Evolutionary conservation across 495 filamentous ascomycete genomes (phyloP).

Genomic region (Extremus antarcticus): DNA sequence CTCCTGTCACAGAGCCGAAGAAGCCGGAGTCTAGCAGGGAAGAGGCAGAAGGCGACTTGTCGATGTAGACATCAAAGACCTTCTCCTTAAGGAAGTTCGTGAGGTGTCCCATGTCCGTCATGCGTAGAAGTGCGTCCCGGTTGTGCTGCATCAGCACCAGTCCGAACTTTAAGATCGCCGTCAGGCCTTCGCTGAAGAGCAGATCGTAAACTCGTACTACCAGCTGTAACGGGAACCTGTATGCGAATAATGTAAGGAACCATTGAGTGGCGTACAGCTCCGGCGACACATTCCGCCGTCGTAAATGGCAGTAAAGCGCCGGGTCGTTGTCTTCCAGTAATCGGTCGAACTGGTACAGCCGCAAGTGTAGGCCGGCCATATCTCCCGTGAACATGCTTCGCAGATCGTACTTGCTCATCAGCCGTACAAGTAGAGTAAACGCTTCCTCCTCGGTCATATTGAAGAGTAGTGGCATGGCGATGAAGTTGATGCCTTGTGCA

Average conservation of each 20-base stretch:
- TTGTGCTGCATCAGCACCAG: conserved; percentile 95
- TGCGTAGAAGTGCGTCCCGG: conserved; percentile 58
- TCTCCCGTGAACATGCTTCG: conserved; percentile 90
- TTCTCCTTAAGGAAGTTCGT: conserved; percentile 87
- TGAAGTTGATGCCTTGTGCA: conserved; percentile 98
- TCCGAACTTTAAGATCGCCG: conserved; percentile 84
- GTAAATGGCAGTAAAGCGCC: conserved; percentile 87
- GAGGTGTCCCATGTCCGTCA: conserved; percentile 81
- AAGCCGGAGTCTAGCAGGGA: conserved; percentile 93
- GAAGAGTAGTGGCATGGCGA: conserved; percentile 93
- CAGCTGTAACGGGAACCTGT: conserved; percentile 92
- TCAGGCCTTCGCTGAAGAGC: conserved; percentile 87
- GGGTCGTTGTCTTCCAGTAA: conserved; percentile 91
- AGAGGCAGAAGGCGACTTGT: conserved; percentile 73
- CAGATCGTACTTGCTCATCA: conserved; percentile 95
- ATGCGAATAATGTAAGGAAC: conserved; percentile 98
- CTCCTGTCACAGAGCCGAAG: conserved; percentile 74
- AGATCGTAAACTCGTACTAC: conserved; percentile 95
- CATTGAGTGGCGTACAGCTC: conserved; percentile 96
- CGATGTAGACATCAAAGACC: conserved; percentile 93
- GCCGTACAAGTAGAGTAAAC: conserved; percentile 78
- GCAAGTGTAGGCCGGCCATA: conserved; percentile 91
- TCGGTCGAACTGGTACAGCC: conserved; percentile 89
- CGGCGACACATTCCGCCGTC: conserved; percentile 73
- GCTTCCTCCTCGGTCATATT: conserved; percentile 98